A percentile compares a stretch with the other conserved stretches of the same genome.
phyloP scores from a whole-genome alignment of 2,329 filamentous ascomycete species.

The Trichophyton benhamiae region DNA sequence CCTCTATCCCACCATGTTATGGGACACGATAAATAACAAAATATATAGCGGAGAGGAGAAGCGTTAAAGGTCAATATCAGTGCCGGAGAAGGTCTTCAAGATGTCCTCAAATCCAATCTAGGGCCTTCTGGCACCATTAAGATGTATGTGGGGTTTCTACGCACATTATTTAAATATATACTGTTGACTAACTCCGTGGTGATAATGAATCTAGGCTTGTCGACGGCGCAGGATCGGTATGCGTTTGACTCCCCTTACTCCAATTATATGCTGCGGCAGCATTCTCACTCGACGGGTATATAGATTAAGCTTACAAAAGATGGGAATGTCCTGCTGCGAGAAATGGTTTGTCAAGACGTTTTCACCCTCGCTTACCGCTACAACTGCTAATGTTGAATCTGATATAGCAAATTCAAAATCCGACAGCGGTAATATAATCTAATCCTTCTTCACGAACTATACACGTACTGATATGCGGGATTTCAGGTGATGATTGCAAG shows the following conservation, averaged over 20 bases:
- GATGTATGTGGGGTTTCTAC: conserved; percentile 51
- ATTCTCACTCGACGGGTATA: conserved; percentile 3
- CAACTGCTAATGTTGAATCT: neutral
- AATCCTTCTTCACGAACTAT: conserved; percentile 7
- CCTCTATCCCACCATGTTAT: conserved; percentile 13
- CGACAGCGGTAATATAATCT: conserved; percentile 59
- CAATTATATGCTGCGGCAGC: neutral
- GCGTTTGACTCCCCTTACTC: conserved; percentile 15
- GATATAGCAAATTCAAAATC: conserved; percentile 80
- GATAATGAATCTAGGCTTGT: conserved; percentile 40
- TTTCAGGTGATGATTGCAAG: conserved; percentile 53
- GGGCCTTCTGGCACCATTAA: conserved; percentile 91
- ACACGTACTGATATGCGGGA: conserved; percentile 6
- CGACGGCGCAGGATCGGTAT: conserved; percentile 48
- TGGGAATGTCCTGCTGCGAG: conserved; percentile 69
- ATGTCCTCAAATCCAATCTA: conserved; percentile 94
- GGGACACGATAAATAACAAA: conserved; percentile 26
- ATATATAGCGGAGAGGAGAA: conserved; percentile 75
- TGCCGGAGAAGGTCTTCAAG: conserved; percentile 80
- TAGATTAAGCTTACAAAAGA: conserved; percentile 99
- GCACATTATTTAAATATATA: neutral
- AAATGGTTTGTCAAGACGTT: conserved; percentile 41
- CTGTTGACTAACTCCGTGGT: conserved; percentile 20
- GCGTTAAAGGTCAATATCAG: conserved; percentile 94
- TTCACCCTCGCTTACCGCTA: neutral